A percentile compares a stretch with the other conserved stretches of the same genome.
These are phyloP conservation scores for Chrysanthemum seticuspe DNA, from an alignment of 129 eudicot species.

Conservation along the genomic window DNA sequence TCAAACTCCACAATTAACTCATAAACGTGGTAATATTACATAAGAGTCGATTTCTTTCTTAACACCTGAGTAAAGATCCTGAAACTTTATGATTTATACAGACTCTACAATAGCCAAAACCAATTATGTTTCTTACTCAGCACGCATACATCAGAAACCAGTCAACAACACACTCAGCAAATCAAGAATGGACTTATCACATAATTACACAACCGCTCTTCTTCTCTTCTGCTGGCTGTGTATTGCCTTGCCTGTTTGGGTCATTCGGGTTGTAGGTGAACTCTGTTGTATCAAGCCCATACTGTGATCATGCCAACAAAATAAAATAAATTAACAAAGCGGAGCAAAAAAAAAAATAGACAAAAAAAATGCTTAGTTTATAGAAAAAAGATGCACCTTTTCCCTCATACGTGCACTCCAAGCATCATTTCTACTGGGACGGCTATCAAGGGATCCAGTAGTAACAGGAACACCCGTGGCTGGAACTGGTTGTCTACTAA, in stretches of 20 bases:
- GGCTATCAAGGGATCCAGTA: slow-evolving; percentile 65
- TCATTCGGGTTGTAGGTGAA: slow-evolving; percentile 91
- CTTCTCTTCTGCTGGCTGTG: slow-evolving; percentile 61
- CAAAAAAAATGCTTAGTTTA: not conserved
- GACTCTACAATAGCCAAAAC: slow-evolving; percentile 10
- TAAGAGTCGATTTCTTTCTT: not conserved
- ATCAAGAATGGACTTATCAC: slow-evolving; percentile 33
- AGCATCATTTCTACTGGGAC: slow-evolving; percentile 81
- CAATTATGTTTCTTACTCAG: not conserved
- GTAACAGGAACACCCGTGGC: slow-evolving; percentile 64
- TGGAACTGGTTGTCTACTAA: slow-evolving; percentile 60
- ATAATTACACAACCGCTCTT: slow-evolving; percentile 68
- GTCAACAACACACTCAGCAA: not conserved
- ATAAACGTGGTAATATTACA: slow-evolving; percentile 16
- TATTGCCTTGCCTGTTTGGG: slow-evolving; percentile 57
- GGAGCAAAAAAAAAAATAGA: not conserved
- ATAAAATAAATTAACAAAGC: not conserved
- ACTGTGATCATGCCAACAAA: slow-evolving; percentile 37
- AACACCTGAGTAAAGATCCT: slow-evolving; percentile 10
- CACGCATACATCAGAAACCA: slow-evolving; percentile 2
- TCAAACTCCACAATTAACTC: slow-evolving; percentile 12
- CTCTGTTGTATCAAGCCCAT: slow-evolving; percentile 93
- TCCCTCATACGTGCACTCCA: slow-evolving; percentile 99
- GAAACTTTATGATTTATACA: slow-evolving; percentile 21
- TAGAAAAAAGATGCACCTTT: slow-evolving; percentile 48